phyloP scores from a whole-genome alignment of 1,139 yeast species.

The Lodderomyces metapsilosis region DNA sequence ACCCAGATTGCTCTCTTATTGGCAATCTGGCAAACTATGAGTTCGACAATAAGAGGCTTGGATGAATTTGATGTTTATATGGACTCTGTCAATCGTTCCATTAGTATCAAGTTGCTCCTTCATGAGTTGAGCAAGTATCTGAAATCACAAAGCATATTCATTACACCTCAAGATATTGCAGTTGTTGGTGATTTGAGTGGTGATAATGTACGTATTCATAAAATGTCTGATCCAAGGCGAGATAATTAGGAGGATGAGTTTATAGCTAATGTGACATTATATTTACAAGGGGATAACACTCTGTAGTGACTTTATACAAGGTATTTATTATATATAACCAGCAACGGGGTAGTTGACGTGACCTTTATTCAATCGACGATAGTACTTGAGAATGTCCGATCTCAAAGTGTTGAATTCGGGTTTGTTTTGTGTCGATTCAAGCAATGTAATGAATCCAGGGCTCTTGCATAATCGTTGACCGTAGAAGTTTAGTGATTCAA shows the following conservation, averaged over 20 bases:
- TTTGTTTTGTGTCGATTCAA: conserved; percentile 2
- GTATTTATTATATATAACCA: background rate
- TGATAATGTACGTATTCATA: conserved; percentile 66
- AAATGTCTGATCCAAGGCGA: conserved; percentile 57
- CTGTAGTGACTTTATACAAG: conserved; percentile 1
- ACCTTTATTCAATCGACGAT: conserved; percentile 1
- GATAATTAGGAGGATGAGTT: conserved; percentile 12
- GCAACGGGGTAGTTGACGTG: conserved; percentile 2
- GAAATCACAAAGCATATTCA: conserved; percentile 82
- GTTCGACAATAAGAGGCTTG: conserved; percentile 79
- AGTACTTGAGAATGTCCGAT: background rate
- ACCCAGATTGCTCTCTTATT: conserved; percentile 85
- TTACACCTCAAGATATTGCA: conserved; percentile 92
- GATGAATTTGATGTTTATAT: conserved; percentile 98
- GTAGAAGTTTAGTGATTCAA: conserved; percentile 16
- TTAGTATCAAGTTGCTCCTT: conserved; percentile 74
- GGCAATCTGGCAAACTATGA: conserved; percentile 93
- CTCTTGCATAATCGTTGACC: conserved; percentile 5
- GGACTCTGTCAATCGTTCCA: conserved; percentile 89
- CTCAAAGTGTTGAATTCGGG: background rate
- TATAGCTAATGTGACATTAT: background rate
- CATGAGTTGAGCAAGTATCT: conserved; percentile 61
- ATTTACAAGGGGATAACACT: too few species aligned
- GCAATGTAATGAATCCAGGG: conserved; percentile 10
- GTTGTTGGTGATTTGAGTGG: conserved; percentile 66